A percentile compares a stretch with the other conserved stretches of the same genome.
These are phyloP conservation scores for Diplodia seriata DNA, from an alignment of 2,329 filamentous ascomycete species.

Conservation along the genomic window DNA sequence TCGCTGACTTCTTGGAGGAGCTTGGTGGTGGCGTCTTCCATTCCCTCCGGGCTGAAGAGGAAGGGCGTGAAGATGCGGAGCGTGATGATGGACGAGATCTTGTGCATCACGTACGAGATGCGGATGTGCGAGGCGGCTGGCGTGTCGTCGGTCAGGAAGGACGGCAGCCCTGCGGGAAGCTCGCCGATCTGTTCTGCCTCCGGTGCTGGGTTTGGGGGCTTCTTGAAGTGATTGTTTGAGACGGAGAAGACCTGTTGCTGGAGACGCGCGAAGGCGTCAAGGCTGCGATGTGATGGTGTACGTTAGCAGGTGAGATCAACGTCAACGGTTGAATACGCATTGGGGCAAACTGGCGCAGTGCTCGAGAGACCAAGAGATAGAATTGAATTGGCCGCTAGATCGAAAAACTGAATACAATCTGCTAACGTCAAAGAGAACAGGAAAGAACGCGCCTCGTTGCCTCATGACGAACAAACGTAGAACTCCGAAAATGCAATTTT, in stretches of 20 bases:
- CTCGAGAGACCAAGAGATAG: background rate
- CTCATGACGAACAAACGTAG: background rate
- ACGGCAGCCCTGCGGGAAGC: conserved; percentile 60
- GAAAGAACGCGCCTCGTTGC: background rate
- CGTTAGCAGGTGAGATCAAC: conserved; percentile 6
- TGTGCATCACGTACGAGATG: conserved; percentile 61
- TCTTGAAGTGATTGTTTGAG: conserved; percentile 59
- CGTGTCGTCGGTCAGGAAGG: conserved; percentile 60
- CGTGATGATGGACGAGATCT: conserved; percentile 63
- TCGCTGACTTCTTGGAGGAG: conserved; percentile 62
- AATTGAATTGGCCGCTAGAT: conserved; percentile 24
- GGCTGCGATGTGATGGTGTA: conserved; percentile 42
- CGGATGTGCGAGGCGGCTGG: conserved; percentile 60
- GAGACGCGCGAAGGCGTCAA: conserved; percentile 60
- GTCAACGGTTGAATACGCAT: background rate
- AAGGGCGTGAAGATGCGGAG: conserved; percentile 65
- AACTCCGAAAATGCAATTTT: conserved; percentile 13
- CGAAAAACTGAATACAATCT: conserved; percentile 8
- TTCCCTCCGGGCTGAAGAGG: conserved; percentile 62
- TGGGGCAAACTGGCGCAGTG: background rate
- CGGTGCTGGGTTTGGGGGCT: conserved; percentile 57
- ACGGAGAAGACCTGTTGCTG: conserved; percentile 60
- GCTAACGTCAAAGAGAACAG: background rate
- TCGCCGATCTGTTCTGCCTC: conserved; percentile 59
- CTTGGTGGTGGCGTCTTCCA: conserved; percentile 14